Conservation (phyloP, 768 basidiomycete genomes). For the Termitomyces sp. region DNA sequence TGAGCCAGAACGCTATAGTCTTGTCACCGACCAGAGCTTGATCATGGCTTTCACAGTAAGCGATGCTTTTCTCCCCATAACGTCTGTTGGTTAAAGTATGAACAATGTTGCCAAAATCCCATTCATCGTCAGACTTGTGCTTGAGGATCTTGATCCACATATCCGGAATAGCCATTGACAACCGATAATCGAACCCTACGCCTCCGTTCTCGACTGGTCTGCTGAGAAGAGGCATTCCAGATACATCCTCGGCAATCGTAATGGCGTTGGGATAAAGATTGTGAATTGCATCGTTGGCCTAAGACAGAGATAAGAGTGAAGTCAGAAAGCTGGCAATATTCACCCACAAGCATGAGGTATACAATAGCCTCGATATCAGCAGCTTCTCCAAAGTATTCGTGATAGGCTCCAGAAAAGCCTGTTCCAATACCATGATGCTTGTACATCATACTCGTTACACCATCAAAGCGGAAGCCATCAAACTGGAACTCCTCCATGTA, state of each 20-base stretch:
- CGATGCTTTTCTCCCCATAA: conserved; percentile 86
- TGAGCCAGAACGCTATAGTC: conserved; percentile 97
- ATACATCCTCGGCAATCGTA: conserved; percentile 98
- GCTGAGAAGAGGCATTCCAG: conserved; percentile 96
- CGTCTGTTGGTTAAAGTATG: conserved; percentile 90
- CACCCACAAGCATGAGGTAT: conserved; percentile 93
- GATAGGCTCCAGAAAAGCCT: conserved; percentile 97
- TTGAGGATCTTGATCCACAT: conserved; percentile 99
- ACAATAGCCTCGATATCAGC: conserved; percentile 89
- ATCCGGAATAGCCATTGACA: conserved; percentile 98
- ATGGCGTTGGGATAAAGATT: conserved; percentile 72
- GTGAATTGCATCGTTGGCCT: conserved; percentile 95
- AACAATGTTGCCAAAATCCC: conserved; percentile 85
- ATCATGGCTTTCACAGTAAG: conserved; percentile 94
- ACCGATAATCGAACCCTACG: conserved; percentile 95
- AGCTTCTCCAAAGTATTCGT: conserved; percentile 90
- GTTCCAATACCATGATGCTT: conserved; percentile 96
- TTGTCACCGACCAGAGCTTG: conserved; percentile 99
- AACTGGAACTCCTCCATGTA: conserved; percentile 95
- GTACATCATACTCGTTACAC: conserved; percentile 99
- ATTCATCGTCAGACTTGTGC: conserved; percentile 81
- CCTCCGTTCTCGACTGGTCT: conserved; percentile 77
- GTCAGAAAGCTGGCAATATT: background rate
- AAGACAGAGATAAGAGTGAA: background rate
- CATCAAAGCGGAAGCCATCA: conserved; percentile 98